Evolutionary conservation across 202 grass and related monocot species (phyloP), one percentile per base, ranked within the genome.

Genomic region (Carex arenaria): DNA sequence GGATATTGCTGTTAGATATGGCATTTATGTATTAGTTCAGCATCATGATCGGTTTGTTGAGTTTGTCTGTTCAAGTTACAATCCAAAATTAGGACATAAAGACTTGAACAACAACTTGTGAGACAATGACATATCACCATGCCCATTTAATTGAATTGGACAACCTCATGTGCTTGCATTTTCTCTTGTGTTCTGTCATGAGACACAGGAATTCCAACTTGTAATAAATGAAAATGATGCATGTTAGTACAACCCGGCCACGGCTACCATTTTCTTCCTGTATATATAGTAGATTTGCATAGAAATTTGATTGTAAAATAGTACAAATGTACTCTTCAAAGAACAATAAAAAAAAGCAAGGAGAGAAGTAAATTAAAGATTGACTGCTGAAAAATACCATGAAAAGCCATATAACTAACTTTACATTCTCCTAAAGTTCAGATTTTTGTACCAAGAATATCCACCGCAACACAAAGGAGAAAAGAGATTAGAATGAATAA

Each of bases 1-100:
- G 78, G 84, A 84, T 81, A 47, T 47, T 72, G 45, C 11, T 73
- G 70, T 73, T 67, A 3, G 63, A 5, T 31, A 67, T 68, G 15
- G 7, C 7, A 10, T 22, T 26, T 23, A 19, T 47, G 10, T 32
- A 54, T 32, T 42, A 22, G 22, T 11, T 22, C 17, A 67, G 22
- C 14, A 11, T 36, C 18, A 34, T 62, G 32, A 19, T 66, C 28
- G 22, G 2, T 10, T 66, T 81, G 2, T 7, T 63, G 14, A 22
- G 23, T 30, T 75, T 14, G n/a, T 31, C 13, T 74, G 23, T 80
- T 13, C 15, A 80, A 61, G 19, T 22, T 43, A 28, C 5, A 26
- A 28, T 15, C 32, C 19, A 36, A 61, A 76, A 47, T 12, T 20
- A 85, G 20, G 43, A 64, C 30, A 28, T 51, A 45, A 3, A 60